phyloP scores from a whole-genome alignment of 768 basidiomycete species.

The Rhizopogon roseolus region DNA sequence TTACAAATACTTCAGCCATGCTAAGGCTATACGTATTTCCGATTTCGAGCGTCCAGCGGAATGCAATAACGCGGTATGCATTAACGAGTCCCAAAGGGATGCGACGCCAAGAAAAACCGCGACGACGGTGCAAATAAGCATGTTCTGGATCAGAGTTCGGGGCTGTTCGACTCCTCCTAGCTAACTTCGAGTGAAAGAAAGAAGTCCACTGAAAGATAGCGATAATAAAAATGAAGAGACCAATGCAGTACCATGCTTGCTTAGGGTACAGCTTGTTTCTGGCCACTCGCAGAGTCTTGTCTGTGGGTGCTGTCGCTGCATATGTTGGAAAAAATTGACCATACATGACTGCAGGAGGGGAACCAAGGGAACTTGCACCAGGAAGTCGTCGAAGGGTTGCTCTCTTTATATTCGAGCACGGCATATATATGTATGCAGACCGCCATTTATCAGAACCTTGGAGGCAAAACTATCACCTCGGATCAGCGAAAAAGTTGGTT shows the following conservation, averaged over 20 bases:
- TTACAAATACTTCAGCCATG: conserved; percentile 40
- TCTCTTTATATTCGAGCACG: too few species aligned
- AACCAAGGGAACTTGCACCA: too few species aligned
- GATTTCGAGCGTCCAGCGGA: conserved; percentile 5
- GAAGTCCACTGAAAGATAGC: conserved; percentile 9
- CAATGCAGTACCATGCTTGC: conserved; percentile 7
- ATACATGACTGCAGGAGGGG: too few species aligned
- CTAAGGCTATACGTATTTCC: conserved; percentile 30
- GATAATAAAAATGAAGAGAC: conserved; percentile 5
- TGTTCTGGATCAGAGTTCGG: neutral
- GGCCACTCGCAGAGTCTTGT: neutral
- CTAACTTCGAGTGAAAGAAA: conserved; percentile 5
- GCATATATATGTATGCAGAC: too few species aligned
- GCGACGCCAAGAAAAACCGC: conserved; percentile 18
- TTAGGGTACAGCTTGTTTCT: conserved; percentile 6
- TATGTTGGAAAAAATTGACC: too few species aligned
- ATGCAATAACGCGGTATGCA: too few species aligned
- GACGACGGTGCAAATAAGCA: conserved; percentile 9
- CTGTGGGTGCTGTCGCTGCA: conserved; percentile 13
- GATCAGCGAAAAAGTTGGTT: too few species aligned
- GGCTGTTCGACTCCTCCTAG: neutral
- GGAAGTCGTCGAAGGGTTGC: too few species aligned
- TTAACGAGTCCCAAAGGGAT: too few species aligned
- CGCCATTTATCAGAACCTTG: too few species aligned
- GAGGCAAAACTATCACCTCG: too few species aligned